Base-by-base conservation (phyloP, 2,329 filamentous ascomycete species). In the Neoascochyta sp. region DNA sequence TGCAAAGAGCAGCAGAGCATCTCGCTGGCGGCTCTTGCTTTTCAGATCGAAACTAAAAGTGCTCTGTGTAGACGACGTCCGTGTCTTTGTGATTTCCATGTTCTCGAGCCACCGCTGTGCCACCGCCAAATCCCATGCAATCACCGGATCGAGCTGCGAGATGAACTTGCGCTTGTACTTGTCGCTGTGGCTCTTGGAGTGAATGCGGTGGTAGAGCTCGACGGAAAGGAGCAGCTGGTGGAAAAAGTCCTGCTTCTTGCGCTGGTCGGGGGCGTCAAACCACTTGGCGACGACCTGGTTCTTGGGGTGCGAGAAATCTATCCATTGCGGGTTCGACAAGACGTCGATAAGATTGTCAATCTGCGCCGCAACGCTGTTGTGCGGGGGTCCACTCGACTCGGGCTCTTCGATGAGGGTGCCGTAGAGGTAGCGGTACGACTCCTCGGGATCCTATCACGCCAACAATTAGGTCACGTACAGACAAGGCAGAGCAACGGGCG, bases 261-360 rank as follows among this genome's bases (percentile, higher is more conserved):
- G 62, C 24, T 72, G 66, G 44, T 81, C 79, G 11, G 68, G 66
- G 19, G 71, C 67, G 33, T 71, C 80, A 37, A 87, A 82, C 60
- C 82, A 86, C 31, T 80, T 78, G 3, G 83, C 83, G 14, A 81
- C 76, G 13, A 86, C 79, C 50, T 88, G 83, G 48, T 86, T 85
- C 50, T 75, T 76, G 4, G 75, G 74, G 19, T 71, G 68, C 16
- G 80, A 82, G 47, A 86, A 85, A 58, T 88, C 82, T 43, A 83
- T 79, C 83, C 83, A 87, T 34, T 78, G 73, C 0, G 75, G 70
- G n/a, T 80, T 71, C 1, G 80, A 81, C 8, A 88, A 65, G 1
- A 82, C 80, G 44, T 78, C 71, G 33, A 86, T 78, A 13, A 88
- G 69, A 53, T 87, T 82, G 16, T 73, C 76, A 37, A 88, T 86